Evolutionary conservation across 345 rosid genomes (phyloP), one percentile per base, ranked within the genome.

Genomic region (Zanthoxylum bungeanum): DNA sequence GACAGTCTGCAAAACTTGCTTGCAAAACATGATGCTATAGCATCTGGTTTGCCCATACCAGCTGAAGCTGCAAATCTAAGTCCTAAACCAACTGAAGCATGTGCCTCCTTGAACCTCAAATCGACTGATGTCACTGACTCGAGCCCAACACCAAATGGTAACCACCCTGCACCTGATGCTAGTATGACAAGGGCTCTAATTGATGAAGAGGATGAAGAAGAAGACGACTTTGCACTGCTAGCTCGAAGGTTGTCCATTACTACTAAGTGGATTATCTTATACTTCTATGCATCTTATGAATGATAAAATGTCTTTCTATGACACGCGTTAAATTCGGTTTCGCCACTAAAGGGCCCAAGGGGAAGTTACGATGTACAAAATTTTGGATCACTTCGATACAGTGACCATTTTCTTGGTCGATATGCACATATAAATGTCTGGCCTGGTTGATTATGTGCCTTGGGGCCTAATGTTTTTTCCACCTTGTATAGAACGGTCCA

Each of bases 201-300:
- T 33, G 92, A 87, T 64, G 99, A 93, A 77, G 98, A 91, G 71
- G 91, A 93, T 24, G 98, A 96, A 70, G 96, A 88, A 72, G 99
- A 95, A 81, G 99, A 96, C 16, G 99, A 93, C 75, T 96, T 96
- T 77, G 90, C 97, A 22, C 96, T 84, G 82, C 87, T 96, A 69
- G 99, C 98, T 58, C 85, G 97, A 79, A 91, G 99, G 99, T 96
- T 65, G 72, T 52, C n/a, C 62, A 27, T 42, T 36, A 42, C 52
- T 70, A 25, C 6, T 59, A 5, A 33, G 31, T n/a, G n/a, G n/a
- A n/a, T n/a, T n/a, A n/a, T n/a, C n/a, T n/a, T n/a, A n/a, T n/a
- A n/a, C n/a, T n/a, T n/a, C n/a, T n/a, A n/a, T n/a, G n/a, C n/a
- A n/a, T n/a, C n/a, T n/a, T n/a, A n/a, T n/a, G n/a, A n/a, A n/a